Evolutionary conservation across 2,329 filamentous ascomycete species (phyloP), one percentile per base, ranked within the genome.

Genomic region (Aspergillus eucalypticola): DNA sequence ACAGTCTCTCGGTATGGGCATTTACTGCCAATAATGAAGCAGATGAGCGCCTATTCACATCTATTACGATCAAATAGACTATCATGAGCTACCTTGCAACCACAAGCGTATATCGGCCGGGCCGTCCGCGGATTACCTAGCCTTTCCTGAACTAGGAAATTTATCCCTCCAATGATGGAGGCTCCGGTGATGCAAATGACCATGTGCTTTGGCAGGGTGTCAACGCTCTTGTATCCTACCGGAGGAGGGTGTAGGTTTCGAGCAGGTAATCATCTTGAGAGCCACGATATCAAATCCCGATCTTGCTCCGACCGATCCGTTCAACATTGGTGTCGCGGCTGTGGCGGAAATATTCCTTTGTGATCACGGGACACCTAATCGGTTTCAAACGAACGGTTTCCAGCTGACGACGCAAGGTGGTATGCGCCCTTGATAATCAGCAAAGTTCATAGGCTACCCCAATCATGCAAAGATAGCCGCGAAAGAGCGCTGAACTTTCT

Each of bases 311-410:
- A 54, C 48, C 50, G 56, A 63, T 57, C 29, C 48, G 39, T 60
- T 15, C 50, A 39, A 59, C 48, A 41, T 21, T 60, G 60, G 60
- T 58, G 56, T 63, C 59, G 63, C 65, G 65, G 65, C 59, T 67
- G 56, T 63, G 57, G 65, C 65, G 65, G 64, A 54, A 63, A 21
- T 49, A 29, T 29, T 48, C 29, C 27, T 29, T 32, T 56, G 42
- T 49, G 59, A 32, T 38, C n/a, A 50, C 6, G 39, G 48, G n/a
- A 41, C 19, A 52, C 27, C 32, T 19, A 27, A 13, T 42, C 25
- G 29, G 42, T 17, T 29, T 29, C 25, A 7, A 32, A 32, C 25
- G 25, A 29, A 10, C 8, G 2, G 15, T 29, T 17, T 17, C 23
- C 25, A 44, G 23, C 46, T 48, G n/a, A 65, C 65, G 63, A 66